Conservation (phyloP, 73 alveolate species). For the Uronychia binucleata region DNA sequence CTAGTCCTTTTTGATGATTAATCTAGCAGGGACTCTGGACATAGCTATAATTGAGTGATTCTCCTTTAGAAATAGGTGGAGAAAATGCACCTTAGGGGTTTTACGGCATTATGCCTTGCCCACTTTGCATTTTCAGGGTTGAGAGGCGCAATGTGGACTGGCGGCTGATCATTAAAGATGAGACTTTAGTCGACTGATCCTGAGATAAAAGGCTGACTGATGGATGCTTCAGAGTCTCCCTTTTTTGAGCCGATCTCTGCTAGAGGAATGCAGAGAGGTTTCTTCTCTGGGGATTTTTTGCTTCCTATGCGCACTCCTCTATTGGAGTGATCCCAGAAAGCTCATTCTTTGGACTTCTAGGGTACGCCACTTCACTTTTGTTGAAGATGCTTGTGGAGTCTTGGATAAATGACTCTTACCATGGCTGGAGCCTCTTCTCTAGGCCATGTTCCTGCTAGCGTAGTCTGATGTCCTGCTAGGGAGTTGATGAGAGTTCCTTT, state of each 20-base stretch:
- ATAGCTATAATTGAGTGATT: background rate
- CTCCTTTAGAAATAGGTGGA: background rate
- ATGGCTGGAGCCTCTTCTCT: background rate
- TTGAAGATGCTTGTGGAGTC: background rate
- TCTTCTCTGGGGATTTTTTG: background rate
- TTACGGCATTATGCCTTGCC: background rate
- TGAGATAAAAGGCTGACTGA: too few relatives aligned
- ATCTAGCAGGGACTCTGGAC: background rate
- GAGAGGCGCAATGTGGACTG: too few relatives aligned
- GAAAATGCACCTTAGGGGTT: background rate
- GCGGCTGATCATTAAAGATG: too few relatives aligned
- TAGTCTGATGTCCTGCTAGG: background rate
- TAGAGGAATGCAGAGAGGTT: background rate
- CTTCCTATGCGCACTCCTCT: background rate
- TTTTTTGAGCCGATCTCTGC: too few relatives aligned
- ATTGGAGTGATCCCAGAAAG: background rate
- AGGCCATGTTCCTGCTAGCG: background rate
- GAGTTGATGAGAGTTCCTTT: background rate
- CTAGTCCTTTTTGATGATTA: background rate
- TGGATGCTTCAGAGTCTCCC: too few relatives aligned
- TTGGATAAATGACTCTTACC: background rate
- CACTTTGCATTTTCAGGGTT: too few relatives aligned
- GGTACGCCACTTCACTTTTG: background rate
- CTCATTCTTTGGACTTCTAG: too few relatives aligned
- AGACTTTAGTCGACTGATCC: too few relatives aligned